Evolutionary conservation across 1,284 basidiomycete species (phyloP), one percentile per base, ranked within the genome.

Genomic region (Pisolithus thermaeus): DNA sequence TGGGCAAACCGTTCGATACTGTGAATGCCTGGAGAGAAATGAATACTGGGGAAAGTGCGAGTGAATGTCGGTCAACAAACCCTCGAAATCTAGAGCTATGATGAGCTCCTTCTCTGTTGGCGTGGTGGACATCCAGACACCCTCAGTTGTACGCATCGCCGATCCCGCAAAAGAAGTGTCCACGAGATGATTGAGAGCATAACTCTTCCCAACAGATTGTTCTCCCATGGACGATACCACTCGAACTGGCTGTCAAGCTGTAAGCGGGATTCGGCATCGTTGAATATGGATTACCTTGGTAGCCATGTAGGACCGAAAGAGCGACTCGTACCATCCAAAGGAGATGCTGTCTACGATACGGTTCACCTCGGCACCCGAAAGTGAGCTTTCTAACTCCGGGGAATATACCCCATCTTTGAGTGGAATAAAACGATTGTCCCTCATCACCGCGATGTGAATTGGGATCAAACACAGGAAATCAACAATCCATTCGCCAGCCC

Each of bases 201-300:
- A 84, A 51, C 77, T 80, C 58, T 84, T 84, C 0, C 81, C 82
- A 0, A 84, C 82, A 0, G 79, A 82, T 58, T 83, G 82, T 59
- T 83, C 81, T 65, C 80, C 82, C 82, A 84, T 82, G 0, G 82
- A 84, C 0, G 81, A 81, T 0, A 84, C 79, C 1, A 84, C 81
- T 55, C 73, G 77, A 8, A 84, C 81, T 1, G 79, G 79, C 81
- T 83, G 52, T 9, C 55, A 14, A 43, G 11, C 54, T 43, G 37
- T 47, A 16, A 46, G 43, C 4, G 51, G 40, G 4, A 46, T 27
- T 3, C 7, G 16, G 23, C 28, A 7, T n/a, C 23, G 44, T 16
- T 28, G 16, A 22, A 36, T 5, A 48, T 66, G 11, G 0, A 28
- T 18, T 41, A 76, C 81, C 70, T 78, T 83, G 23, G 70, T 67